A percentile compares a stretch with the other conserved stretches of the same genome.
Evolutionary conservation across 176 grass and related monocot genomes (phyloP).

Genomic region (Hsuehochloa calcarea): DNA sequence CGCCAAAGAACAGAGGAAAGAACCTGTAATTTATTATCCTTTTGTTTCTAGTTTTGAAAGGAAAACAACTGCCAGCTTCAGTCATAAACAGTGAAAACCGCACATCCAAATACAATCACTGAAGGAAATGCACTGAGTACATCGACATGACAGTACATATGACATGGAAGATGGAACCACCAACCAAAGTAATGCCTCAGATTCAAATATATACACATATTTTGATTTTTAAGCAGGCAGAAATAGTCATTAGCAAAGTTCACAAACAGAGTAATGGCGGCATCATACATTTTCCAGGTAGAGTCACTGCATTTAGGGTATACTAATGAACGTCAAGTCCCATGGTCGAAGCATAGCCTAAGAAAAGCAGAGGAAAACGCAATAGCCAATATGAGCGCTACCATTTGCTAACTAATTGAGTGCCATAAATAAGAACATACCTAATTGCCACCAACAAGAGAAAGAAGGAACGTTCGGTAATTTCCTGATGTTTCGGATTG

Average conservation of each 20-base stretch:
- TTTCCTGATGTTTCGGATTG: slow-evolving; percentile 78
- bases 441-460: slow-evolving; percentile 75
- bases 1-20: background rate
- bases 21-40: background rate
- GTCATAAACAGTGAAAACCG: background rate
- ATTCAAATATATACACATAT: slow-evolving; percentile 23
- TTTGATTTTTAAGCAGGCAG: slow-evolving; percentile 13
- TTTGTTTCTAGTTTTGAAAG: background rate
- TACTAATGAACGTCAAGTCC: background rate
- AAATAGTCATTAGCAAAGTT: slow-evolving; percentile 6
- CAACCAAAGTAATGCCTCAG: background rate
- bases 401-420: background rate
- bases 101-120: background rate
- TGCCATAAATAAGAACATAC: slow-evolving; percentile 17
- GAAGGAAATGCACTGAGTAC: background rate
- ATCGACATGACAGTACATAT: background rate
- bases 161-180: background rate
- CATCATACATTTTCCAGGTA: slow-evolving; percentile 11
- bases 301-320: slow-evolving; percentile 20
- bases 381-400: slow-evolving; percentile 4
- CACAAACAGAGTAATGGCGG: background rate
- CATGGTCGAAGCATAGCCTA: slow-evolving; percentile 28
- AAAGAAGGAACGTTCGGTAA: slow-evolving; percentile 89
- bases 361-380: background rate
- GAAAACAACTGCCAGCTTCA: background rate